phyloP scores from a whole-genome alignment of 345 rosid species.

The Boechera stricta region DNA sequence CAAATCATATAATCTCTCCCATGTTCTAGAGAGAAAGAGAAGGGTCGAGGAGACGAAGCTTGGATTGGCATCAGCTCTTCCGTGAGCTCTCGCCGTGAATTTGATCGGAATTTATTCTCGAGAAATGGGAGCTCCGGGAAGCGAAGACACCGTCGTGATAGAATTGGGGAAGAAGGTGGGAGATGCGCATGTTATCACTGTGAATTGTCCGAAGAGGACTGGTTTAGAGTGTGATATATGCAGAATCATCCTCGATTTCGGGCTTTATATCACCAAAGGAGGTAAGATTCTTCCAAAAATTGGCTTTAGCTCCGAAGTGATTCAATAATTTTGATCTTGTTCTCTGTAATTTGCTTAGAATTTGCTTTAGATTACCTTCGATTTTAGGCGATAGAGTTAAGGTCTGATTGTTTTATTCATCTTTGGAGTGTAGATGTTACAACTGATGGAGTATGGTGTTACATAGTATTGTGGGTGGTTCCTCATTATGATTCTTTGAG shows the following conservation, averaged over 20 bases:
- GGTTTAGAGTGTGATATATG: constrained; percentile 84
- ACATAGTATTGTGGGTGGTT: constrained; percentile 77
- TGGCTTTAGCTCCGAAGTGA: not conserved
- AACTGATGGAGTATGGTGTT: constrained; percentile 90
- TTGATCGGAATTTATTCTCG: not conserved
- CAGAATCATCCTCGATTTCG: constrained; percentile 74
- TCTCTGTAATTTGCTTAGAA: not conserved
- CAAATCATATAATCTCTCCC: not conserved
- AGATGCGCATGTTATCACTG: constrained; percentile 73
- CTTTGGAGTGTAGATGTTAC: constrained; percentile 65
- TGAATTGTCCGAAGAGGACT: constrained; percentile 79
- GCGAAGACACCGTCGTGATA: constrained; percentile 64
- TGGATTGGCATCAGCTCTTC: not conserved
- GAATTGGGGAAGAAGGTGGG: constrained; percentile 63
- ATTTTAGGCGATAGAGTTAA: not conserved
- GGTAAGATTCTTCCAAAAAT: constrained; percentile 46
- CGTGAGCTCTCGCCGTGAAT: constrained; percentile 3
- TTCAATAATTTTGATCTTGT: not conserved
- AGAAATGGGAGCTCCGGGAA: constrained; percentile 59
- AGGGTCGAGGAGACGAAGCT: constrained; percentile 6
- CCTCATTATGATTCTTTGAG: constrained; percentile 53
- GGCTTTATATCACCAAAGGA: constrained; percentile 77
- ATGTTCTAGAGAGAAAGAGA: constrained; percentile 34
- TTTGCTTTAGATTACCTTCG: not conserved
- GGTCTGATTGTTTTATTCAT: too few species aligned